Evolutionary conservation across 1,284 basidiomycete species (phyloP), one percentile per base, ranked within the genome.

Genomic region (Tilletia setariae): DNA sequence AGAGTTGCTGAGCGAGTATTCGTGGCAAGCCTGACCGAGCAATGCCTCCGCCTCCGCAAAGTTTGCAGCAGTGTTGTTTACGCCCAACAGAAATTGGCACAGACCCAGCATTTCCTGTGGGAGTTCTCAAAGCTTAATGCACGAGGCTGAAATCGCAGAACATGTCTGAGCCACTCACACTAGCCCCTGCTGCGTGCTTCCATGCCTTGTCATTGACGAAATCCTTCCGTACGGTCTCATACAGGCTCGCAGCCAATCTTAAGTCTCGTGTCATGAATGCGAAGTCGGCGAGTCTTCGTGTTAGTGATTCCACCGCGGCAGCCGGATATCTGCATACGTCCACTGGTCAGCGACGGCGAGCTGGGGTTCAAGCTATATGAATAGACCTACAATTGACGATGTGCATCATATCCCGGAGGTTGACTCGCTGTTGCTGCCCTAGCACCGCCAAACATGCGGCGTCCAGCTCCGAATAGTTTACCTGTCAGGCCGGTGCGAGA

Each of bases 191-290:
- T 2, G 70, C 70, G 59, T 82, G 74, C 30, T 68, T 61, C 35
- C 62, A 69, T 2, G 81, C 82, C 65, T 78, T 78, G 61, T 83
- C 81, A 28, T 56, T 69, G 6, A 72, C 70, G 59, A 74, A 79
- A 64, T 84, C 84, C 64, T 81, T 83, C 64, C 92, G 86, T 21
- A 92, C 81, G 1, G 89, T 85, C 76, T 98, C 95, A 90, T 94
- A 98, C 25, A 95, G 89, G 16, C 85, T 84, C 0, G 88, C 86
- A 0, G 95, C 95, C 47, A 95, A 86, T 74, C 91, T 92, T 82
- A 90, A 89, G 84, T 98, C 95, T 1, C 92, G 90, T 0, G 97
- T 85, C 74, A 95, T 90, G 63, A 96, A 96, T 1, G 93, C 90
- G 83, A 98, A 94, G 82, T 99, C 96, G 9, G 94, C 95, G 1